Base-by-base conservation (phyloP, 495 filamentous ascomycete genomes). In the Chaetomium tenue region DNA sequence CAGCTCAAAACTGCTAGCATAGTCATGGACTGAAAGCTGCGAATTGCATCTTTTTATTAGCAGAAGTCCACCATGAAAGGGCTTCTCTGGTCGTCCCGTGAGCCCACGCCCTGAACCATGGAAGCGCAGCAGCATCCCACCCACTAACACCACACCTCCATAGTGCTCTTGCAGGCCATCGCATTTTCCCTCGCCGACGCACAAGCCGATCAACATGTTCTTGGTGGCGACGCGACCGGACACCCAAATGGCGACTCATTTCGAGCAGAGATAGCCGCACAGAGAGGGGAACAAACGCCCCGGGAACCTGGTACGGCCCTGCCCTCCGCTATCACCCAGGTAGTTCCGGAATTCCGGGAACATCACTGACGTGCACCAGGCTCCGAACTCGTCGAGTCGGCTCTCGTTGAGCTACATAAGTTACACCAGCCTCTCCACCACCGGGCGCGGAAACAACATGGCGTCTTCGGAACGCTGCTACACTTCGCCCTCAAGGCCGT, bases 141-240 rank as follows among this genome's bases (percentile, higher is more conserved):
- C 64, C 53, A 69, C 68, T 75, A 61, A 69, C 66, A 72, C 61
- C 26, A 33, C 52, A 28, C 15, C 7, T n/a, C 47, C 37, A 33
- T 64, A 82, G 80, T 82, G 79, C 79, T 82, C 13, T 71, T 79
- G 77, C 80, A 82, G 79, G 71, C 73, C 61, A 61, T 71, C 60
- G 70, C 71, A 23, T 65, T 74, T 60, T 56, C 72, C 57, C 66
- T 64, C 59, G 77, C 77, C 33, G 71, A 73, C 15, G 69, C 74
- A 15, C 71, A 69, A 40, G 50, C 64, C 15, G 57, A 61, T 4
- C 77, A 79, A 53, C 64, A 77, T 61, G 72, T 77, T 7, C 63
- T 78, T n/a, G 71, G 56, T 51, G 50, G 63, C 39, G 67, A 73
- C 40, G 12, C 60, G n/a, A 42, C 67, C 9, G 64, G 68, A 11